Evolutionary conservation across 2,329 filamentous ascomycete species (phyloP).

Genomic region (Penicillium olsonii): DNA sequence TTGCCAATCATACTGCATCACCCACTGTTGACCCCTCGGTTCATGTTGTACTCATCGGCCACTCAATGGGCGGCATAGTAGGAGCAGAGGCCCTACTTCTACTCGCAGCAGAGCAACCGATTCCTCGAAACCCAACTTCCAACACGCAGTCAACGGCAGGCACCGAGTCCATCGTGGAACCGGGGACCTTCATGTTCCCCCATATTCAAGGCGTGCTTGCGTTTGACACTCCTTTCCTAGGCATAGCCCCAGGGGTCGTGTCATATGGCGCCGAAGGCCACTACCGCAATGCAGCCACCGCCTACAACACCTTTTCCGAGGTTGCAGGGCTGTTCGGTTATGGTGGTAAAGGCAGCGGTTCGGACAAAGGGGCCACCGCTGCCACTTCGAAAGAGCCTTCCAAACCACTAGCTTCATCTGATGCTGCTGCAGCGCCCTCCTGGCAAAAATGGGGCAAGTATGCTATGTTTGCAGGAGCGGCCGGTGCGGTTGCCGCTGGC

Average conservation of each 20-base stretch:
- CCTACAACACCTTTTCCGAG: constrained; percentile 68
- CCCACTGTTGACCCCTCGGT: constrained; percentile 86
- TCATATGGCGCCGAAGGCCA: constrained; percentile 73
- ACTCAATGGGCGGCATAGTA: constrained; percentile 93
- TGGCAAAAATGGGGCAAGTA: constrained; percentile 85
- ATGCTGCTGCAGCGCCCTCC: constrained; percentile 49
- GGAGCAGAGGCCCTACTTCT: constrained; percentile 83
- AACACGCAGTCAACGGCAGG: constrained; percentile 21
- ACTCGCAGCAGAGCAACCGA: constrained; percentile 66
- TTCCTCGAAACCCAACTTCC: constrained; percentile 35
- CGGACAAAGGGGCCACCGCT: constrained; percentile 15
- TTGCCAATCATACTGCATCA: constrained; percentile 74
- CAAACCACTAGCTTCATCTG: constrained; percentile 34
- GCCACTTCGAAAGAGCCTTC: constrained; percentile 13
- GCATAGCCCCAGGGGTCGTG: constrained; percentile 52
- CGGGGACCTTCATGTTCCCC: constrained; percentile 75
- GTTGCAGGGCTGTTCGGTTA: constrained; percentile 66
- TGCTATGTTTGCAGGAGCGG: constrained; percentile 81
- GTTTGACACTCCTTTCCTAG: constrained; percentile 85
- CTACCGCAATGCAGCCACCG: constrained; percentile 71
- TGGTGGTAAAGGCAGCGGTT: constrained; percentile 47
- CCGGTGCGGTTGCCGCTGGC: constrained; percentile 75
- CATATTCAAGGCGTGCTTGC: constrained; percentile 87
- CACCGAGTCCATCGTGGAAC: constrained; percentile 27
- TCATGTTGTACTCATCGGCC: constrained; percentile 77